Base-by-base conservation (phyloP, 768 basidiomycete species). In the Leucogyrophana mollusca region DNA sequence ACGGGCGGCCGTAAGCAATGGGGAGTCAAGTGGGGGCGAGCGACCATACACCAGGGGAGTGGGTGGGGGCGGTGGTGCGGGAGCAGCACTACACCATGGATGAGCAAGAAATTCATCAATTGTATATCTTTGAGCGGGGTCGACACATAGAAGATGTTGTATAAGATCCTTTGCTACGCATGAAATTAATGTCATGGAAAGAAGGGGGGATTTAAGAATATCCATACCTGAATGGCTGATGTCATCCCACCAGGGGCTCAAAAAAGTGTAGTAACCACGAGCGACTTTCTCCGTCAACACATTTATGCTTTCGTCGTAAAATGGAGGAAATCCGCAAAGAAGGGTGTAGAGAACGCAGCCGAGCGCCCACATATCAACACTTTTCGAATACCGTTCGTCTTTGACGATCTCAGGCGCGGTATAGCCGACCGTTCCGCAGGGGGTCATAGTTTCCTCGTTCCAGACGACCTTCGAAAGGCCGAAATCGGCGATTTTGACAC, bases 221-320 rank as follows among this genome's bases (percentile, higher is more conserved):
- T 13, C 25, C 74, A 32, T 55, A 94, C 93, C 90, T 47, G 83
- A 78, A 50, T 72, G 61, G 50, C 86, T 90, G 53, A 97, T 91
- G 54, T 96, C 90, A 58, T 99, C 95, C 96, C 96, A 99, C 93
- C 97, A 99, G 2, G 96, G 96, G 57, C 91, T 95, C 40, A 99
- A 72, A 75, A 99, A 99, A 1, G 96, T 98, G 66, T 98, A 99
- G 63, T 96, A 89, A 4, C 96, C 96, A 50, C 87, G 76, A 2
- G 96, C 96, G 18, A 99, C 96, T 67, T 99, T 99, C 68, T 98
- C 95, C 0, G 96, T 98, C 35, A 98, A 78, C 33, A 97, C 93
- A 56, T 89, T 93, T 70, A 99, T 99, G 60, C 90, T 94, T 66
- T 99, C 96, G 54, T 99, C 96, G 68, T 98, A 99, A 72, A 99